Evolutionary conservation across 805 yeast species (phyloP).

Genomic region (Zygosaccharomyces pseudorouxii): DNA sequence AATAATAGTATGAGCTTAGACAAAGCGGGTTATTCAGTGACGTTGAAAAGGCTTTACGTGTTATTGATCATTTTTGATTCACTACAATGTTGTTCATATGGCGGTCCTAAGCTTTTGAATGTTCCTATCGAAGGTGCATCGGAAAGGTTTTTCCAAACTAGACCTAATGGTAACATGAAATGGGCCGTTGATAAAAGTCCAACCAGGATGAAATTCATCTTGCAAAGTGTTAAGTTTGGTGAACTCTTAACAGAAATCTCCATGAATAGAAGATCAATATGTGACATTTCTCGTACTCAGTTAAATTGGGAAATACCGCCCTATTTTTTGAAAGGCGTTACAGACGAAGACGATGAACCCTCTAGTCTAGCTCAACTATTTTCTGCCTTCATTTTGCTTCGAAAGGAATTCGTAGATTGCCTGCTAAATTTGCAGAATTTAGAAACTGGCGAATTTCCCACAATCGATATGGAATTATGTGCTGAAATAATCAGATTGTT

Average conservation of each 20-base stretch:
- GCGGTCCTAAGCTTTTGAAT: slow-evolving; percentile 38
- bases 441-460: slow-evolving; percentile 4
- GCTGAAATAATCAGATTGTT: slow-evolving; percentile 18
- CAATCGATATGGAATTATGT: slow-evolving; percentile 13
- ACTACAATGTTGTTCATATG: slow-evolving; percentile 50
- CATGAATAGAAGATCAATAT: slow-evolving; percentile 24
- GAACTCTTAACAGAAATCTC: slow-evolving; percentile 24
- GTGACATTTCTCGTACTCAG: slow-evolving; percentile 8
- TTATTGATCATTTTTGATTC: slow-evolving; percentile 47
- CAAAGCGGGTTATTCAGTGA: slow-evolving; percentile 32
- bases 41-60: slow-evolving; percentile 43
- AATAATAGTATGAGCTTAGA: slow-evolving; percentile 17
- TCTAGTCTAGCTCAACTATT: slow-evolving; percentile 15
- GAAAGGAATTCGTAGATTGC: slow-evolving; percentile 18
- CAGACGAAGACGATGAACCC: slow-evolving; percentile 4
- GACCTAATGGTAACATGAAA: slow-evolving; percentile 11
- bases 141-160: slow-evolving; percentile 13
- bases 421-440: slow-evolving; percentile 18
- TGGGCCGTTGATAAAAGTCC: slow-evolving; percentile 32
- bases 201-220: slow-evolving; percentile 18
- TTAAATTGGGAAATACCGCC: slow-evolving; percentile 17
- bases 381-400: slow-evolving; percentile 18
- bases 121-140: slow-evolving; percentile 24
- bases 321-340: neutral
- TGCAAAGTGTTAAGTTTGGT: slow-evolving; percentile 27